phyloP scores from a whole-genome alignment of 257 asterid genomes.

The Scutellaria baicalensis region DNA sequence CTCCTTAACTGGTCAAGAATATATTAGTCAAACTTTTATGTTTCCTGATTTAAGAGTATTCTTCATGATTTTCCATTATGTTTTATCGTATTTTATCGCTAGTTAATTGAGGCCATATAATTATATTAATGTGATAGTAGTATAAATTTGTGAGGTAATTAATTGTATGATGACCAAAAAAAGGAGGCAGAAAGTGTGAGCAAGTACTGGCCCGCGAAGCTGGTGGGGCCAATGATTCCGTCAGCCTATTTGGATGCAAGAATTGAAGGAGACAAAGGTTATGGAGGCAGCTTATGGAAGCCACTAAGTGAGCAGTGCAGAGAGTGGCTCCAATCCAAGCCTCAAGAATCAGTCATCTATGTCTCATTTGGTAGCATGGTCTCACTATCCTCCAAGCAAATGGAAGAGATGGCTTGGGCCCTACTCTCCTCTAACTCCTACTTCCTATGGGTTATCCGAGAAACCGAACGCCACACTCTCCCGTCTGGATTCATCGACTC shows the following conservation, averaged over 20 bases:
- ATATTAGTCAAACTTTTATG: too few relatives aligned
- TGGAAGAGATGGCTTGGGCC: constrained; percentile 46
- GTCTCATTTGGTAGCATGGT: constrained; percentile 78
- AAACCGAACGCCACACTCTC: constrained; percentile 39
- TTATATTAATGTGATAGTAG: background rate
- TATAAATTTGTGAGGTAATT: too few relatives aligned
- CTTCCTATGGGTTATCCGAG: constrained; percentile 65
- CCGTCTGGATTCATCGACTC: constrained; percentile 26
- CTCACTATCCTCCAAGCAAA: constrained; percentile 35
- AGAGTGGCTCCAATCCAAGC: constrained; percentile 50
- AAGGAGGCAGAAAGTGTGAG: constrained; percentile 42
- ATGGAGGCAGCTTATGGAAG: constrained; percentile 78
- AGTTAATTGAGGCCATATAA: background rate
- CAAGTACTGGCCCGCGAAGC: constrained; percentile 45
- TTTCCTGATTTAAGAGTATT: too few relatives aligned
- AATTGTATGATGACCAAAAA: background rate
- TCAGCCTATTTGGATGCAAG: constrained; percentile 53
- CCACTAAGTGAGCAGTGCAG: constrained; percentile 45
- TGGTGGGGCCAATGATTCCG: constrained; percentile 68
- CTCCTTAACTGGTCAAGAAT: too few relatives aligned
- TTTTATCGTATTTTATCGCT: too few relatives aligned
- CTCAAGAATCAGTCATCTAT: constrained; percentile 42
- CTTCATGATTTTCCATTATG: too few relatives aligned
- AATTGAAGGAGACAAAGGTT: constrained; percentile 53
- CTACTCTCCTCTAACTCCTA: constrained; percentile 16